Evolutionary conservation across 352 stramenopile genomes (phyloP).

Genomic region (Peronosclerospora sorghi): DNA sequence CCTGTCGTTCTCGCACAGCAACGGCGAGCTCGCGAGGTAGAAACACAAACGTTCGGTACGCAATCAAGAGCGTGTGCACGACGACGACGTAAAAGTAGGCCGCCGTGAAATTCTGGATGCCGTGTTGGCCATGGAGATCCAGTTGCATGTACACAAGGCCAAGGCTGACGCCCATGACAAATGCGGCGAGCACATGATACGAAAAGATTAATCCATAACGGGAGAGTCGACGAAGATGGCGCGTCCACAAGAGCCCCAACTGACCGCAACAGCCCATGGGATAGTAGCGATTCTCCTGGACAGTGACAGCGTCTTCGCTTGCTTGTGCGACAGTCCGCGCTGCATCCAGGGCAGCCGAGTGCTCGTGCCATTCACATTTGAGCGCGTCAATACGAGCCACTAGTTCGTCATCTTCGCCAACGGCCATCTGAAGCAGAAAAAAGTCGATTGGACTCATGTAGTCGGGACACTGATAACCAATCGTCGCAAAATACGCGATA

Average conservation of each 20-base stretch:
- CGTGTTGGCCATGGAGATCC: constrained; percentile 17
- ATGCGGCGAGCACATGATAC: not conserved
- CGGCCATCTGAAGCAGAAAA: constrained; percentile 50
- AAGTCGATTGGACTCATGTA: constrained; percentile 50
- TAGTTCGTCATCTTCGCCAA: constrained; percentile 30
- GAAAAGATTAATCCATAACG: constrained; percentile 24
- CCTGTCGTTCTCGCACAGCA: constrained; percentile 21
- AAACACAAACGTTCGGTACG: constrained; percentile 23
- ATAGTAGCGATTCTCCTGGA: not conserved
- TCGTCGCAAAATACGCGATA: constrained; percentile 34
- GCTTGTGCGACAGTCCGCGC: not conserved
- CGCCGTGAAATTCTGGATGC: constrained; percentile 34
- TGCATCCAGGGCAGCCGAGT: not conserved
- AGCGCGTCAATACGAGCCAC: constrained; percentile 29
- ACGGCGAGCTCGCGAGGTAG: constrained; percentile 37
- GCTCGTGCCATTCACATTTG: constrained; percentile 23
- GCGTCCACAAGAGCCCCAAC: not conserved
- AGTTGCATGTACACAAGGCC: constrained; percentile 41
- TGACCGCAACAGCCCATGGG: not conserved
- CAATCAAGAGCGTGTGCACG: constrained; percentile 24
- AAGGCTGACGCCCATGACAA: constrained; percentile 27
- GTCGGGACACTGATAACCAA: constrained; percentile 30
- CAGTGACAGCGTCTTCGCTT: not conserved
- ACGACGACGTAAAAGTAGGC: constrained; percentile 38
- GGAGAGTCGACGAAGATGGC: constrained; percentile 26